Base-by-base conservation (phyloP, 768 basidiomycete genomes). In the Roridomyces roridus region DNA sequence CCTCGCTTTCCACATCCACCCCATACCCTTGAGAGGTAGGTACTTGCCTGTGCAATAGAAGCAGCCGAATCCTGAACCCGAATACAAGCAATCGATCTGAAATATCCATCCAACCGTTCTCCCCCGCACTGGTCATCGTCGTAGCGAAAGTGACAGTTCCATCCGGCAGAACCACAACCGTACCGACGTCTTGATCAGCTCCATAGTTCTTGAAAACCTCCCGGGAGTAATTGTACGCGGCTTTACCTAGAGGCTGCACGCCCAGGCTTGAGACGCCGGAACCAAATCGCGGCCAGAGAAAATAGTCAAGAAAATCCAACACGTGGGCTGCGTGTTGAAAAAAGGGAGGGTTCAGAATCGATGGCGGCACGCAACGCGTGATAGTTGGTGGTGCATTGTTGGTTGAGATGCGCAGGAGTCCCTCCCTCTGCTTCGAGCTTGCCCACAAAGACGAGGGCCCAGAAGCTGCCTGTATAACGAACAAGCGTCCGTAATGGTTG, bases 151-250 rank as follows among this genome's bases (percentile, higher is more conserved):
- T 55, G 39, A 55, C 53, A n/a, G 48, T 42, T 0, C 37, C 39
- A 23, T 55, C 46, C 7, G 53, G 53, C 6, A 55, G 26, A n/a
- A 55, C 45, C 9, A 55, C 28, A n/a, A 55, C n/a, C 17, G 37
- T 46, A n/a, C 52, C 44, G 4, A 26, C 15, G 15, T 5, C 7
- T 11, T 28, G 14, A 29, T 39, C 39, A 21, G 47, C 37, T 10
- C 45, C 53, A 15, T 47, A 55, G 18, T 10, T 18, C 0, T 26
- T 4, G 26, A 46, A 55, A 21, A 53, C 45, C 29, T 41, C 37
- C 29, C 53, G 29, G 1, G 46, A 34, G 20, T 21, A 15, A 6
- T 47, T 46, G 46, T 47, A 48, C 23, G 28, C 9, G 6, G 36
- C 25, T 36, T 26, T 21, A 17, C 47, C 47, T 6, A 48, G 31